phyloP scores from a whole-genome alignment of 352 stramenopile species.

The Pythium periplocum region DNA sequence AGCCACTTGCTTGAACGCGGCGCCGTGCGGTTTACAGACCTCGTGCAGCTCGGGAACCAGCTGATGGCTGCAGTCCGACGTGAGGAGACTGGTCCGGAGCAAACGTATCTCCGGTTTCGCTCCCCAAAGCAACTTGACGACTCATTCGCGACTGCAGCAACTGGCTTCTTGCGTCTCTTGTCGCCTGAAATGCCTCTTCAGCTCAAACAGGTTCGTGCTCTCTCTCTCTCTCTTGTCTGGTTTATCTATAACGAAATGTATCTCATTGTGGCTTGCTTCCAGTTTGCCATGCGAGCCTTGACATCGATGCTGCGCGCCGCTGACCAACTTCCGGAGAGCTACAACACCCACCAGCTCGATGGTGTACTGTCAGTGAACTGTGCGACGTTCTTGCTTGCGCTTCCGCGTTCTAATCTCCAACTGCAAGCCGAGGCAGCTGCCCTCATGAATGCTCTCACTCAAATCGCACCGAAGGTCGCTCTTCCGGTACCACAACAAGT shows the following conservation, averaged over 20 bases:
- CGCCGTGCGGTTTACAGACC: conserved; percentile 33
- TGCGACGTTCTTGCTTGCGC: conserved; percentile 28
- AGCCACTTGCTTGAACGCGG: conserved; percentile 29
- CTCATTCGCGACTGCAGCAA: not conserved
- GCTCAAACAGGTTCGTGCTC: conserved; percentile 31
- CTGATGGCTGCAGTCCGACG: conserved; percentile 17
- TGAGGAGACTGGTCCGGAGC: not conserved
- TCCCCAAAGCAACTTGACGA: not conserved
- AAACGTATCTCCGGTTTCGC: too few relatives aligned
- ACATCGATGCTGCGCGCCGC: conserved; percentile 24
- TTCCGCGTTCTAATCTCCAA: conserved; percentile 25
- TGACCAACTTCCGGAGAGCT: conserved; percentile 16
- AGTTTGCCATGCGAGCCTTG: conserved; percentile 15
- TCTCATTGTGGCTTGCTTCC: not conserved
- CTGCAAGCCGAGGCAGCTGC: conserved; percentile 45
- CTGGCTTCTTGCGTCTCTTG: conserved; percentile 35
- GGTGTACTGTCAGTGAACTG: conserved; percentile 27
- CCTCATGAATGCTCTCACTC: conserved; percentile 40
- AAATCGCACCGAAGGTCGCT: conserved; percentile 31
- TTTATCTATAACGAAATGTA: too few relatives aligned
- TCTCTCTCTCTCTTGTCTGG: too few relatives aligned
- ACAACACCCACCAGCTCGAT: conserved; percentile 23
- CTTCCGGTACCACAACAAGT: conserved; percentile 26
- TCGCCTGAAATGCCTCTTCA: conserved; percentile 49
- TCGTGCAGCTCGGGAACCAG: conserved; percentile 40